Percentiles rank a stretch among this genome's conserved stretches.
Evolutionary conservation across 75 land plant genomes (phyloP).

Genomic region (Picea sitchensis): DNA sequence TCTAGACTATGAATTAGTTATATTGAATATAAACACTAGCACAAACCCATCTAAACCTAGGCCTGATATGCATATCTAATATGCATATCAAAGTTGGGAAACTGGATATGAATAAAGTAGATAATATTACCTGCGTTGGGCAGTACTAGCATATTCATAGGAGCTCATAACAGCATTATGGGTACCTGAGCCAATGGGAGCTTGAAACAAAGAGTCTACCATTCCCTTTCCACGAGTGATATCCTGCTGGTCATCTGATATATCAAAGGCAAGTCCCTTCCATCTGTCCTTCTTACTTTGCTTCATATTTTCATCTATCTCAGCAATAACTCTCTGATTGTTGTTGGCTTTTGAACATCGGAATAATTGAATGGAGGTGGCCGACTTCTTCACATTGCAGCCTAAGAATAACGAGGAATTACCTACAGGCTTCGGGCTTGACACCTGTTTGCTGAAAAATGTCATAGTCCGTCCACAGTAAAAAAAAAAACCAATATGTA

Average conservation of each 20-base stretch:
- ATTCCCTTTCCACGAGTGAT: slow-evolving; percentile 90
- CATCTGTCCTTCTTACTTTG: slow-evolving; percentile 64
- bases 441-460: background rate
- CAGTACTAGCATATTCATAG: slow-evolving; percentile 83
- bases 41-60: background rate
- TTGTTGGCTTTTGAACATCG: slow-evolving; percentile 7
- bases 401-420: background rate
- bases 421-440: background rate
- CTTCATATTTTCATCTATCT: slow-evolving; percentile 36
- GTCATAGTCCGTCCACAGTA: background rate
- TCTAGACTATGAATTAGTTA: background rate
- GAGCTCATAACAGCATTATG: slow-evolving; percentile 73
- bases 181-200: slow-evolving; percentile 77
- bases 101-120: background rate
- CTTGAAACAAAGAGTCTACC: slow-evolving; percentile 88
- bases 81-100: background rate
- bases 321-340: slow-evolving; percentile 39
- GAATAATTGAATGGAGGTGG: background rate
- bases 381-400: background rate
- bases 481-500: background rate
- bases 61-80: background rate
- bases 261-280: slow-evolving; percentile 71
- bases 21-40: background rate
- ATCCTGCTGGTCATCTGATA: slow-evolving; percentile 95
- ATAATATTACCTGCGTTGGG: slow-evolving; percentile 56